Evolutionary conservation across 495 filamentous ascomycete species (phyloP).

Genomic region (Talaromyces stipitatus): DNA sequence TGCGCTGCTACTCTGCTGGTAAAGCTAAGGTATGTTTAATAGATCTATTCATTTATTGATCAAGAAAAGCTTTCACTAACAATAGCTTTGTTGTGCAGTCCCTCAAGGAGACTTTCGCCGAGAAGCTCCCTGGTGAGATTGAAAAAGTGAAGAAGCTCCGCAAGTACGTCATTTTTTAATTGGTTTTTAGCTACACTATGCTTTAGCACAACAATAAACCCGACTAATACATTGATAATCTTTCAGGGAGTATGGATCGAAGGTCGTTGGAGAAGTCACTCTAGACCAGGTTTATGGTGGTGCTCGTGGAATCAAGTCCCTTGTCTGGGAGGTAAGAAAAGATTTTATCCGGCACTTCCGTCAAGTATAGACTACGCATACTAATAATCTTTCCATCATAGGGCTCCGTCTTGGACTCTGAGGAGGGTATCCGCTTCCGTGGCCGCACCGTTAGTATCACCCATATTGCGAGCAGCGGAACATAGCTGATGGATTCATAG

Average conservation of each 20-base stretch:
- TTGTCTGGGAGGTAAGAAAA: conserved; percentile 86
- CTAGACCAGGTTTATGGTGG: conserved; percentile 99
- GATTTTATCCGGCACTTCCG: neutral
- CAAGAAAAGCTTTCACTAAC: conserved; percentile 8
- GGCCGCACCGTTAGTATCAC: conserved; percentile 71
- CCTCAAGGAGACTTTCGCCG: conserved; percentile 97
- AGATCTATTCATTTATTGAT: conserved; percentile 8
- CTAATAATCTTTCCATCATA: conserved; percentile 19
- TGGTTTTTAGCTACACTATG: neutral
- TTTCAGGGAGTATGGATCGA: conserved; percentile 80
- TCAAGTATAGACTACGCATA: neutral
- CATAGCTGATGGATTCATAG: conserved; percentile 27
- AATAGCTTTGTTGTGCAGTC: conserved; percentile 51
- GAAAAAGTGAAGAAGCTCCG: conserved; percentile 98
- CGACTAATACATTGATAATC: conserved; percentile 11
- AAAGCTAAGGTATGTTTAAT: conserved; percentile 70
- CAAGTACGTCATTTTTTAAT: conserved; percentile 55
- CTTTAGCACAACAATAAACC: neutral
- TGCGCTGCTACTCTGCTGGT: conserved; percentile 77
- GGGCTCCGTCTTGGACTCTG: conserved; percentile 94
- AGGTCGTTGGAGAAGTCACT: conserved; percentile 94
- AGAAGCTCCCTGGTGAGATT: conserved; percentile 87
- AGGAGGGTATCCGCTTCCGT: conserved; percentile 98
- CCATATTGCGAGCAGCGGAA: neutral
- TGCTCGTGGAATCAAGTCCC: conserved; percentile 95